A percentile compares a stretch with the other conserved stretches of the same genome.
Conservation (phyloP, 352 stramenopile genomes). For the Phytopythium ostracodes region DNA sequence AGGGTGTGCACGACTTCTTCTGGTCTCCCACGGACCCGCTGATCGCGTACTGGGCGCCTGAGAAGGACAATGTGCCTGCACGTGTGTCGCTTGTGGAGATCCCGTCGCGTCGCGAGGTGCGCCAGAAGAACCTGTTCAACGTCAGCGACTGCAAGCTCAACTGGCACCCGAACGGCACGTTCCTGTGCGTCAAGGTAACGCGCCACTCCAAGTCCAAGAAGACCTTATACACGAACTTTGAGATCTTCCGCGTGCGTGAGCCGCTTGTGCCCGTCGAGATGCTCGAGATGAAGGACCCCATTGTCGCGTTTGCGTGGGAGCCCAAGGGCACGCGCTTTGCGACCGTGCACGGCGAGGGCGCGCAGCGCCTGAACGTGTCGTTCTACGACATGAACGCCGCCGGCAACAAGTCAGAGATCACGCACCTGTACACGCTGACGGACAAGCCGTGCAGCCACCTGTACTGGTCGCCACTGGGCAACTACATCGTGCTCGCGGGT, state of each 20-base stretch:
- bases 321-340: constrained; percentile 95
- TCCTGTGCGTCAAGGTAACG: constrained; percentile 89
- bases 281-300: constrained; percentile 96
- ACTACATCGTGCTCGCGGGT: constrained; percentile 93
- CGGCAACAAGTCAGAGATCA: constrained; percentile 81
- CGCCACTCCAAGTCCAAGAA: constrained; percentile 94
- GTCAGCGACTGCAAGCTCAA: constrained; percentile 93
- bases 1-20: constrained; percentile 97
- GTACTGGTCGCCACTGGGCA: constrained; percentile 95
- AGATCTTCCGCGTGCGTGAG: constrained; percentile 97
- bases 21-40: constrained; percentile 96
- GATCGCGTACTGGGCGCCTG: constrained; percentile 95
- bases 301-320: constrained; percentile 97
- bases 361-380: constrained; percentile 91
- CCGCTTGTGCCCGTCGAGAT: constrained; percentile 96
- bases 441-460: constrained; percentile 95
- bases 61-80: constrained; percentile 93
- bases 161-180: constrained; percentile 96
- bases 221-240: constrained; percentile 98
- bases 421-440: constrained; percentile 92
- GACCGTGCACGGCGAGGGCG: constrained; percentile 94
- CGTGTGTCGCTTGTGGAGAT: constrained; percentile 97
- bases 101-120: constrained; percentile 91
- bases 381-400: constrained; percentile 95
- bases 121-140: constrained; percentile 99